Evolutionary conservation across 2,329 filamentous ascomycete genomes (phyloP).

Genomic region (Fusarium papillatum): DNA sequence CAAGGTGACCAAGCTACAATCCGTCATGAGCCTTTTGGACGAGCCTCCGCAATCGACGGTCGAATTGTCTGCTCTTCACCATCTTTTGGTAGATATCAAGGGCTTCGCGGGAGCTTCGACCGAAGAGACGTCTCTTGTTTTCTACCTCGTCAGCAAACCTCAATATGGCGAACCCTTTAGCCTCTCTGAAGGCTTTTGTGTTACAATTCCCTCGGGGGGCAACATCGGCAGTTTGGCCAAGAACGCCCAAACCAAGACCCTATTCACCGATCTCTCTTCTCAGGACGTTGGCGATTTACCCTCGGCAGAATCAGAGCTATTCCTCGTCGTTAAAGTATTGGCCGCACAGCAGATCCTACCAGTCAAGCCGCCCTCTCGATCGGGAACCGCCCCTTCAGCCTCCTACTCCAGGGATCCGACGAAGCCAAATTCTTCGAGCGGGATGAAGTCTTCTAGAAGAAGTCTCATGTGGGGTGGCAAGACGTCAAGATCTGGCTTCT

Average conservation of each 20-base stretch:
- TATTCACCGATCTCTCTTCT: conserved; percentile 89
- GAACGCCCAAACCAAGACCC: conserved; percentile 80
- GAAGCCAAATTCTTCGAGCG: conserved; percentile 63
- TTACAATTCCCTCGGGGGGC: conserved; percentile 83
- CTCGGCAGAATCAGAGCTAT: conserved; percentile 79
- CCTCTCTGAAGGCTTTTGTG: conserved; percentile 86
- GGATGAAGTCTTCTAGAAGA: conserved; percentile 69
- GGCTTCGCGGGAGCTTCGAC: conserved; percentile 82
- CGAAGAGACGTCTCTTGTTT: conserved; percentile 81
- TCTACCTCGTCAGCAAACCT: conserved; percentile 82
- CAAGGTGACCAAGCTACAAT: conserved; percentile 91
- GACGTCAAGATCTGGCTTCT: conserved; percentile 66
- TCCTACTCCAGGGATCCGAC: conserved; percentile 57
- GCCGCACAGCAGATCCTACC: conserved; percentile 65
- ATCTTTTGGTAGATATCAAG: conserved; percentile 87
- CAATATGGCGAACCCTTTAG: conserved; percentile 73
- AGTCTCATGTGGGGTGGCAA: conserved; percentile 80
- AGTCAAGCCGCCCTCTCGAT: conserved; percentile 64
- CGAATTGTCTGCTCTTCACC: conserved; percentile 81
- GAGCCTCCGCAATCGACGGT: conserved; percentile 78
- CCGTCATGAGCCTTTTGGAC: conserved; percentile 94
- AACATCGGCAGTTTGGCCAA: conserved; percentile 75
- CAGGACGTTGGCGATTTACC: conserved; percentile 76
- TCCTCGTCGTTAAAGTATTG: conserved; percentile 86
- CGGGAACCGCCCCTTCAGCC: conserved; percentile 60